phyloP scores from a whole-genome alignment of 2,329 filamentous ascomycete genomes.

The Torrubiella hemipterigena region DNA sequence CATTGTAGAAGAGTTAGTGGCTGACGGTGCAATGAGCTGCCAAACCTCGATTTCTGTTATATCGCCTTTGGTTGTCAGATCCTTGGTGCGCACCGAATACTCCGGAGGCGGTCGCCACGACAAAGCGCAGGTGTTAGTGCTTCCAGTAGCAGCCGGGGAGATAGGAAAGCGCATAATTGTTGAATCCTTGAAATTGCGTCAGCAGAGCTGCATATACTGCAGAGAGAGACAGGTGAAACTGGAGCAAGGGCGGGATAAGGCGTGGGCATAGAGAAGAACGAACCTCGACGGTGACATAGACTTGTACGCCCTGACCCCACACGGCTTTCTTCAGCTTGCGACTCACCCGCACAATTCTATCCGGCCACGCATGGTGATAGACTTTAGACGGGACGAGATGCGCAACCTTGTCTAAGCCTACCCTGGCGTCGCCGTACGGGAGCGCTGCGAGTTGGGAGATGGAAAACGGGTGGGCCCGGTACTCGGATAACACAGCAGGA shows the following conservation, averaged over 20 bases:
- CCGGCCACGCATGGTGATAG: not conserved
- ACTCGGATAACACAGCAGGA: not conserved
- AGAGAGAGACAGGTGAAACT: too few species aligned
- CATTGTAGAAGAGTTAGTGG: slow-evolving; percentile 1
- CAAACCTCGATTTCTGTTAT: slow-evolving; percentile 3
- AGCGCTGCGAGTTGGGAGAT: not conserved
- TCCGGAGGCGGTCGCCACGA: slow-evolving; percentile 2
- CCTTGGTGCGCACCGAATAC: not conserved
- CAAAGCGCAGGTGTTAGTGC: not conserved
- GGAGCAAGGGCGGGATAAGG: not conserved
- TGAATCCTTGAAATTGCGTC: not conserved
- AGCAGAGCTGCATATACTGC: too few species aligned
- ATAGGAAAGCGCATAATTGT: slow-evolving; percentile 2
- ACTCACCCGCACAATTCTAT: slow-evolving; percentile 3
- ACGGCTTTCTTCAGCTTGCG: slow-evolving; percentile 1
- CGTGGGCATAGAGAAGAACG: not conserved
- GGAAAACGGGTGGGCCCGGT: slow-evolving; percentile 1
- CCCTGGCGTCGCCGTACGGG: not conserved
- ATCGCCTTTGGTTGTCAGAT: slow-evolving; percentile 4
- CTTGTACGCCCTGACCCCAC: slow-evolving; percentile 2
- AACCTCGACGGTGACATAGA: slow-evolving; percentile 4
- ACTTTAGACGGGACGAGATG: not conserved
- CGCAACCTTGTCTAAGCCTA: not conserved
- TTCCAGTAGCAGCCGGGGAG: not conserved
- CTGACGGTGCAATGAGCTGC: slow-evolving; percentile 3